phyloP scores from a whole-genome alignment of 2,329 filamentous ascomycete species.

The Amauroascus niger region DNA sequence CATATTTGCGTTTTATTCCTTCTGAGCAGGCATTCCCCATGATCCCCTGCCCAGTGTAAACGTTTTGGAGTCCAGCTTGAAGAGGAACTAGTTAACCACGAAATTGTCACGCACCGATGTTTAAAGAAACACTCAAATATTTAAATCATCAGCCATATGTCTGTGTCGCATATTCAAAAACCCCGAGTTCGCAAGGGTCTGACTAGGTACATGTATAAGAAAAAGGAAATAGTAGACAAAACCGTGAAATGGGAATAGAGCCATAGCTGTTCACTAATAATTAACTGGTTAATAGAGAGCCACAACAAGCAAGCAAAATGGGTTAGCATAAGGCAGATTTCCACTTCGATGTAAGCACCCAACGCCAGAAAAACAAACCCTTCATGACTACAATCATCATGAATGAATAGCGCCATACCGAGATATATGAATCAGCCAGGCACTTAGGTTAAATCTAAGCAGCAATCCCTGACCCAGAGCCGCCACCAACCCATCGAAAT shows the following conservation, averaged over 20 bases:
- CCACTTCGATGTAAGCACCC: not conserved
- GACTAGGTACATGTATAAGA: not conserved
- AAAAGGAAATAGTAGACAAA: not conserved
- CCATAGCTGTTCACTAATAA: no score
- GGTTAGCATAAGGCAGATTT: not conserved
- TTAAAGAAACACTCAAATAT: not conserved
- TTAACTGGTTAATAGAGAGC: no score
- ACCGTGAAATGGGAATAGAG: not conserved
- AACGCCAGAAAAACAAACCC: not conserved
- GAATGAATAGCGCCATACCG: not conserved
- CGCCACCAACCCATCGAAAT: slow-evolving; percentile 36
- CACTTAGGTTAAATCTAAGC: slow-evolving; percentile 20
- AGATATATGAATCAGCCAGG: not conserved
- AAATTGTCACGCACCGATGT: no score
- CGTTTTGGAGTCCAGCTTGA: no score
- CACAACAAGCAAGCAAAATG: not conserved
- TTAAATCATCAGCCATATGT: not conserved
- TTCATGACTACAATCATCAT: not conserved
- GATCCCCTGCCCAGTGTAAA: no score
- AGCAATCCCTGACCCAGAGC: slow-evolving; percentile 31
- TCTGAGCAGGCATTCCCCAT: no score
- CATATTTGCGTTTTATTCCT: no score
- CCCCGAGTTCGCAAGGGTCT: not conserved
- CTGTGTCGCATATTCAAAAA: not conserved
- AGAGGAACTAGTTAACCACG: no score